Evolutionary conservation across 1,284 basidiomycete species (phyloP).

Genomic region (Limonomyces culmigenus): DNA sequence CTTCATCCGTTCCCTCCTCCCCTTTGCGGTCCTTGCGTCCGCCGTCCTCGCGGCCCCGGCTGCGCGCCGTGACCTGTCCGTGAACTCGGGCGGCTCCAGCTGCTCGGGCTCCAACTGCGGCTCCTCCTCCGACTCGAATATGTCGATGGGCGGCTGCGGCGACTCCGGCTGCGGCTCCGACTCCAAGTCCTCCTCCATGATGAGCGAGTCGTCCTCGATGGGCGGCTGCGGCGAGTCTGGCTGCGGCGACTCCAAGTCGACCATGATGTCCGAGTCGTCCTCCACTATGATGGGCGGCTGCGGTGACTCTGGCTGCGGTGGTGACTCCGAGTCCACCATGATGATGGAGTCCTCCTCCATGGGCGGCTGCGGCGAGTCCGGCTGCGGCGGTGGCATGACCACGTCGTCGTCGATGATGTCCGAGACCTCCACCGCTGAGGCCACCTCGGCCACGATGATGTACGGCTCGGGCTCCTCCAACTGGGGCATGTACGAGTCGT

Average conservation of each 20-base stretch:
- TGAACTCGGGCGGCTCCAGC: conserved; percentile 4
- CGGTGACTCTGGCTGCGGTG: conserved; percentile 6
- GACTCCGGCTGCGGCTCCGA: conserved; percentile 8
- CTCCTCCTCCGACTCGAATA: conserved; percentile 1
- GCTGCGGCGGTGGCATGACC: conserved; percentile 7
- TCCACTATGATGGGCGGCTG: background rate
- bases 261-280: conserved; percentile 3
- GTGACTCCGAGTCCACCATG: conserved; percentile 7
- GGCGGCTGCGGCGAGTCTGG: too few species aligned
- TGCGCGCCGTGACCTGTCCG: conserved; percentile 8
- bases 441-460: conserved; percentile 20
- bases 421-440: conserved; percentile 5
- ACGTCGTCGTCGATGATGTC: conserved; percentile 7
- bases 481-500: conserved; percentile 49
- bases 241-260: conserved; percentile 1
- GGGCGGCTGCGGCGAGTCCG: conserved; percentile 3
- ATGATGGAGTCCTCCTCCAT: conserved; percentile 4
- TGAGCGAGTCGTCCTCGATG: conserved; percentile 1
- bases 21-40: conserved; percentile 31
- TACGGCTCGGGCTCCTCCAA: conserved; percentile 52
- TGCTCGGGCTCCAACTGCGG: conserved; percentile 3
- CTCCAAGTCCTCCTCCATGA: conserved; percentile 5
- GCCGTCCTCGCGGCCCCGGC: conserved; percentile 26
- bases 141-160: conserved; percentile 1
- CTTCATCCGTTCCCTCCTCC: conserved; percentile 30